Evolutionary conservation across 2,329 filamentous ascomycete species (phyloP).

Genomic region (Penicillium italicum): DNA sequence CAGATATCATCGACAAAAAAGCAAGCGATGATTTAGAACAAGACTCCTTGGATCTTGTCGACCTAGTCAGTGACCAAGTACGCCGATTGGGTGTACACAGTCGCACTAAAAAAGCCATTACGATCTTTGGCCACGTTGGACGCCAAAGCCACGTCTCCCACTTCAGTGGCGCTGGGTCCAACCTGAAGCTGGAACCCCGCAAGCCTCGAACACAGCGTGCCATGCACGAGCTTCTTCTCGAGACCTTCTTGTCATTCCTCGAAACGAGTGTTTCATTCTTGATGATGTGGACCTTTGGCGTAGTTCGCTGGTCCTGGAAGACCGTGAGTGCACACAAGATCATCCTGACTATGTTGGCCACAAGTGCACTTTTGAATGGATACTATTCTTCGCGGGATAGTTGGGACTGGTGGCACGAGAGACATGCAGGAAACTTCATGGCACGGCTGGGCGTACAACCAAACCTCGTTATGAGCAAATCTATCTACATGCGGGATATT

Average conservation of each 20-base stretch:
- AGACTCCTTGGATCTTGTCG: slow-evolving; percentile 48
- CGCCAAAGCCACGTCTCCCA: slow-evolving; percentile 42
- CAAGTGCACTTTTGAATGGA: slow-evolving; percentile 70
- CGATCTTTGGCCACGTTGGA: slow-evolving; percentile 49
- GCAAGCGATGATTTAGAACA: slow-evolving; percentile 66
- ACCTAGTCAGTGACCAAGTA: slow-evolving; percentile 50
- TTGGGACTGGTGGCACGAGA: slow-evolving; percentile 80
- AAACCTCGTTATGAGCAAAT: slow-evolving; percentile 75
- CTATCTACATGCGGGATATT: slow-evolving; percentile 78
- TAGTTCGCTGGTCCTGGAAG: slow-evolving; percentile 62
- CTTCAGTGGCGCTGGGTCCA: slow-evolving; percentile 34
- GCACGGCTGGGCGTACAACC: slow-evolving; percentile 72
- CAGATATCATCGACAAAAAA: slow-evolving; percentile 55
- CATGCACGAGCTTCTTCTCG: slow-evolving; percentile 66
- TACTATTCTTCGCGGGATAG: slow-evolving; percentile 71
- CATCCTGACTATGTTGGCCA: slow-evolving; percentile 63
- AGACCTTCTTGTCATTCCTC: slow-evolving; percentile 67
- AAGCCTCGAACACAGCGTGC: slow-evolving; percentile 58
- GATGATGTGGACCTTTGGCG: slow-evolving; percentile 72
- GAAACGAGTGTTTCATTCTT: slow-evolving; percentile 72
- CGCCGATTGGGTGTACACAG: slow-evolving; percentile 45
- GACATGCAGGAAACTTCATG: slow-evolving; percentile 78
- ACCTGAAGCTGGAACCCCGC: slow-evolving; percentile 42
- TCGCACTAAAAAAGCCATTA: slow-evolving; percentile 48
- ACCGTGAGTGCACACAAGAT: slow-evolving; percentile 70